phyloP scores from a whole-genome alignment of 805 yeast genomes.

The Hanseniaspora thailandica region DNA sequence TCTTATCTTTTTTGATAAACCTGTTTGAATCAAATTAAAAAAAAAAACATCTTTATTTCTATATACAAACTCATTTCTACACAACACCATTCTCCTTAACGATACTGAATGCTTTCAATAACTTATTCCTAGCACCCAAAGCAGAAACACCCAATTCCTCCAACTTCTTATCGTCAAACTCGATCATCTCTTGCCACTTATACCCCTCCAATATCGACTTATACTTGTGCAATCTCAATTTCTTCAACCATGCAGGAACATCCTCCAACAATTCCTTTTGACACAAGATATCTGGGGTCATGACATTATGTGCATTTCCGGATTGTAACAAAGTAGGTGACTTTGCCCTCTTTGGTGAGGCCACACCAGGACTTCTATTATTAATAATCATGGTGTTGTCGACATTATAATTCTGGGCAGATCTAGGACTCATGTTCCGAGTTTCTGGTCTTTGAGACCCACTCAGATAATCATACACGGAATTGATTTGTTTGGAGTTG shows the following conservation, averaged over 20 bases:
- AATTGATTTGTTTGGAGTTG: background rate
- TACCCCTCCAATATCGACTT: slow-evolving; percentile 68
- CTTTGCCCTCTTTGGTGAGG: background rate
- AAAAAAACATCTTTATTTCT: slow-evolving; percentile 4
- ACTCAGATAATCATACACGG: slow-evolving; percentile 8
- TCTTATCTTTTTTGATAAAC: background rate
- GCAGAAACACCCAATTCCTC: slow-evolving; percentile 80
- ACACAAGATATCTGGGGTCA: slow-evolving; percentile 41
- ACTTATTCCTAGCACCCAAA: slow-evolving; percentile 87
- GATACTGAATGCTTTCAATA: slow-evolving; percentile 79
- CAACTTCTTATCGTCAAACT: slow-evolving; percentile 54
- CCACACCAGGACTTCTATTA: background rate
- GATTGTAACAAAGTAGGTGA: background rate
- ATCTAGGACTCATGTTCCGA: background rate
- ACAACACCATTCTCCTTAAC: slow-evolving; percentile 43
- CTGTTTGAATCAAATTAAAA: background rate
- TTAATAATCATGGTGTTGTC: background rate
- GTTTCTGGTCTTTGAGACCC: background rate
- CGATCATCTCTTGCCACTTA: slow-evolving; percentile 69
- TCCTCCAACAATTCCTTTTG: slow-evolving; percentile 50
- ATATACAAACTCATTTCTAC: slow-evolving; percentile 25
- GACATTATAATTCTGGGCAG: background rate
- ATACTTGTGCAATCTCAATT: slow-evolving; percentile 83
- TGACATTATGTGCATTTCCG: slow-evolving; percentile 21
- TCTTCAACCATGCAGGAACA: slow-evolving; percentile 85